These are phyloP conservation scores for Fusarium metavorans DNA, from an alignment of 2,329 filamentous ascomycete species.

Conservation along the genomic window DNA sequence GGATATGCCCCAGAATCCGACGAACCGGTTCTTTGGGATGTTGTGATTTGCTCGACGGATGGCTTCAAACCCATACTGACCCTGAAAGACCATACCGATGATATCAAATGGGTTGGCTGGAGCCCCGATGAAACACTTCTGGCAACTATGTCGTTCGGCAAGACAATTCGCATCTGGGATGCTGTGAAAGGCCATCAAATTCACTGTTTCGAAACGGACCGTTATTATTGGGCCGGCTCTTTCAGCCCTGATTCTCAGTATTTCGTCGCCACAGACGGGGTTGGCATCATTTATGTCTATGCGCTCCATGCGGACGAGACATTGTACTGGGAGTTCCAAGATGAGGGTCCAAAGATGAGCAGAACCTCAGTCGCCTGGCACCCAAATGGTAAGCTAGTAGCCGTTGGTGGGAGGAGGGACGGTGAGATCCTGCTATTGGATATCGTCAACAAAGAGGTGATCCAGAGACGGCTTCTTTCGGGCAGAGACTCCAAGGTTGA, in stretches of 20 bases:
- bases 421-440: conserved; percentile 21
- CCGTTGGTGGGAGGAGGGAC: conserved; percentile 7
- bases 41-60: neutral
- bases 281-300: conserved; percentile 10
- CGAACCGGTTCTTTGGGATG: conserved; percentile 1
- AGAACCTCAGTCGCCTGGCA: conserved; percentile 24
- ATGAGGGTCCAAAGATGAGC: neutral
- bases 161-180: conserved; percentile 24
- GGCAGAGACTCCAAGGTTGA: neutral
- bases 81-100: conserved; percentile 13
- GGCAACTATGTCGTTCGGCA: conserved; percentile 26
- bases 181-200: neutral
- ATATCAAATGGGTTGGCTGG: conserved; percentile 27
- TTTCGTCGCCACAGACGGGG: conserved; percentile 12
- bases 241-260: conserved; percentile 17
- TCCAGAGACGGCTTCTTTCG: conserved; percentile 14
- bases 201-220: conserved; percentile 13
- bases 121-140: conserved; percentile 17
- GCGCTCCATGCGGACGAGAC: neutral
- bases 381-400: conserved; percentile 12
- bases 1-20: conserved; percentile 3
- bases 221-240: conserved; percentile 16
- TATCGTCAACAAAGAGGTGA: neutral
- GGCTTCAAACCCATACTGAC: neutral
- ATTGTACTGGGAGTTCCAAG: conserved; percentile 2